Evolutionary conservation across 176 grass and related monocot species (phyloP).

Genomic region (Triticum monococcum): DNA sequence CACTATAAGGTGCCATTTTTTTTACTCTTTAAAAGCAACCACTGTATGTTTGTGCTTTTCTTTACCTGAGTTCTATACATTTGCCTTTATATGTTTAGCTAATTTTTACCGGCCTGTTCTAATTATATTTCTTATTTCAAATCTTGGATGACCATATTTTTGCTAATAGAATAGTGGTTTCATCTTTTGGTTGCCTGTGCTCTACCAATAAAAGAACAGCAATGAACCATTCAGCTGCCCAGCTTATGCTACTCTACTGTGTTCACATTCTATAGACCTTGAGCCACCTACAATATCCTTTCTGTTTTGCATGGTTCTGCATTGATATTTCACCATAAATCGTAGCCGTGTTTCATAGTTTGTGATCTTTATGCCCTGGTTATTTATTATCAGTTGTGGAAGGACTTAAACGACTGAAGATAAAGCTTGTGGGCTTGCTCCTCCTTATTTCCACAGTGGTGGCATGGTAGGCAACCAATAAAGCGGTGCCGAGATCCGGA

Average conservation of each 20-base stretch:
- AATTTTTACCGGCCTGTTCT: neutral
- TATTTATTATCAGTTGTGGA: conserved; percentile 1
- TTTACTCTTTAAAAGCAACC: neutral
- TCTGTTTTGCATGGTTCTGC: neutral
- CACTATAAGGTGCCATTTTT: conserved; percentile 56
- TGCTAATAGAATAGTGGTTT: neutral
- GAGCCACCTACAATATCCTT: neutral
- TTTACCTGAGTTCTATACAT: neutral
- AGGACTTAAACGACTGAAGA: neutral
- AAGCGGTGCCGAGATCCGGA: neutral
- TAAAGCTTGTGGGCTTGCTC: neutral
- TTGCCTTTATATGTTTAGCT: neutral
- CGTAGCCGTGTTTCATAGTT: neutral
- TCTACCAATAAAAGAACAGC: neutral
- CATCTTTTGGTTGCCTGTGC: neutral
- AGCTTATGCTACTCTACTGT: conserved; percentile 1
- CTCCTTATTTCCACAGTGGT: neutral
- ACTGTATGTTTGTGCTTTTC: neutral
- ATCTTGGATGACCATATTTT: neutral
- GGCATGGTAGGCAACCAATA: neutral
- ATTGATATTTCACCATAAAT: neutral
- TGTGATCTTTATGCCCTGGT: neutral
- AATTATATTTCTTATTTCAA: neutral
- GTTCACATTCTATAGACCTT: neutral
- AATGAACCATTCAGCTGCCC: neutral